Evolutionary conservation across 129 eudicot genomes (phyloP), one percentile per base, ranked within the genome.

Genomic region (Ambrosia artemisiifolia): DNA sequence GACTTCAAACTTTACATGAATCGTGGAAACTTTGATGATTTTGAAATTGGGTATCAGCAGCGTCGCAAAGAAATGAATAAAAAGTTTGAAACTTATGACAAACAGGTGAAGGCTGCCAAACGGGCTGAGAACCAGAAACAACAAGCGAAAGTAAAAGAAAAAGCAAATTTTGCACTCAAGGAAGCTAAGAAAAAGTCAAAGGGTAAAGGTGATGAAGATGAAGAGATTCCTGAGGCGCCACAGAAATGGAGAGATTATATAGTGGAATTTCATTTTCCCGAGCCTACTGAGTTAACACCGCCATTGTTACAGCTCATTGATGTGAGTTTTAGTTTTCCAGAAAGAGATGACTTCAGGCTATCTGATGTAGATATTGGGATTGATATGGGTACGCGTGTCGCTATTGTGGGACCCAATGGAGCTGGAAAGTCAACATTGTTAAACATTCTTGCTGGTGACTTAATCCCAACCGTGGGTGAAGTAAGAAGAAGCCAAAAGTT

Each of bases 201-300:
- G 66, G 85, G 91, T 35, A 91, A 88, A 69, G 86, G 65, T 42
- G 91, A 85, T 19, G 95, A 91, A 12, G 91, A 91, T 68, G 97
- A 88, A 64, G 76, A 83, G 5, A 3, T 75, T 20, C 73, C 78
- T 2, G 97, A 91, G 53, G 95, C 95, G 51, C 97, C 97, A 17
- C 83, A 74, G 57, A 91, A 80, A 75, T 91, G 95, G 97, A 77
- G 86, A 63, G 97, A 91, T 62, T 91, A 91, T 63, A 83, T 86
- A 2, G 95, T 85, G 59, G 95, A 83, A 79, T 91, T 91, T 72
- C 97, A 91, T 78, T 91, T 91, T 80, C 97, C 97, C 11, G 89
- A 91, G 69, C 95, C 95, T 68, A 91, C 97, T 3, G 97, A 91
- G 40, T 73, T 87, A 50, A 88, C 95, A 9, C 43, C 43, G 1